phyloP scores from a whole-genome alignment of 2,329 filamentous ascomycete genomes.

The Elsinoe necatrix region DNA sequence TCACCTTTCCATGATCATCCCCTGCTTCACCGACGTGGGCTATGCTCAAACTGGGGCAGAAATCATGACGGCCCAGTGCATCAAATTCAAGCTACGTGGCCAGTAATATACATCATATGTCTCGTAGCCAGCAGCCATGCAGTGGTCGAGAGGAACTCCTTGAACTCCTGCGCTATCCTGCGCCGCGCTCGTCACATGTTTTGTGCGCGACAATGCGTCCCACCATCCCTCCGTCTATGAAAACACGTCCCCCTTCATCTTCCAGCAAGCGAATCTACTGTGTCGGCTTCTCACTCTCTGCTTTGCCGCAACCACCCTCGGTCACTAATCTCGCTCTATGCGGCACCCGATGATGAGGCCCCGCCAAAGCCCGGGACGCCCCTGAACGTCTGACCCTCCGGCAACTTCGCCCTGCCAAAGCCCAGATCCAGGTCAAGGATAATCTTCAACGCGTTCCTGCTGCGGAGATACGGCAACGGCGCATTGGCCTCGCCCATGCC shows the following conservation, averaged over 20 bases:
- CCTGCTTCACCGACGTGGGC: too few species aligned
- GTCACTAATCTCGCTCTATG: not conserved
- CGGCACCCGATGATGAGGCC: not conserved
- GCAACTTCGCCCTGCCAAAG: constrained; percentile 63
- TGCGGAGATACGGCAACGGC: constrained; percentile 59
- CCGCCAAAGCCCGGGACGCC: constrained; percentile 17
- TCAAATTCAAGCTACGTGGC: not conserved
- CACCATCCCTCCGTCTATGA: not conserved
- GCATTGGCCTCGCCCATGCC: constrained; percentile 56
- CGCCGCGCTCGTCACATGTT: not conserved
- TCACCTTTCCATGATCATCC: not conserved
- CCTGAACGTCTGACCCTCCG: constrained; percentile 16
- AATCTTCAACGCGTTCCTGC: constrained; percentile 88
- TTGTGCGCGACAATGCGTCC: not conserved
- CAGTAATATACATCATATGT: constrained; percentile 4
- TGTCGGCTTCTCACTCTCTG: not conserved
- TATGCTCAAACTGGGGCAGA: too few species aligned
- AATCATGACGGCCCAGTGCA: not conserved
- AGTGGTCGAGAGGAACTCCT: not conserved
- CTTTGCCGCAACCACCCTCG: not conserved
- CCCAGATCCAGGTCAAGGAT: constrained; percentile 90
- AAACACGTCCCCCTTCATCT: not conserved
- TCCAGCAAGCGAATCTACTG: not conserved
- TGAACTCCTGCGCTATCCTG: not conserved
- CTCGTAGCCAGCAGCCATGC: not conserved